Conservation (phyloP, 805 yeast genomes). For the Blastobotrys robertii region DNA sequence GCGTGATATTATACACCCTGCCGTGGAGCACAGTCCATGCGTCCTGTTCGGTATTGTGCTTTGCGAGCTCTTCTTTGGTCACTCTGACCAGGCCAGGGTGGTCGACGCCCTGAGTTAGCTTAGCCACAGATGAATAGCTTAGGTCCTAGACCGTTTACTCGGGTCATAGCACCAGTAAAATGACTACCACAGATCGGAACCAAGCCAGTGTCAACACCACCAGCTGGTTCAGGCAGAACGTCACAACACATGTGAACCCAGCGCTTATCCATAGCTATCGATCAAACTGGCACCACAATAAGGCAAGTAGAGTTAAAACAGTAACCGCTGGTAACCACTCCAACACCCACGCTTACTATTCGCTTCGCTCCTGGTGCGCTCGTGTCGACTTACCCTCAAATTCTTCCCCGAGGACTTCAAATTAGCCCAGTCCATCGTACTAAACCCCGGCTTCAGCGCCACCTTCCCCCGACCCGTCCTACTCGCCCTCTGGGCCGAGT, state of each 20-base stretch:
- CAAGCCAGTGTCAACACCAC: no score
- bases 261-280: no score
- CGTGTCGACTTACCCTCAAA: constrained; percentile 40
- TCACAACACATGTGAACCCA: no score
- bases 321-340: no score
- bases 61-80: constrained; percentile 45
- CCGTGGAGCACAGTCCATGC: constrained; percentile 81
- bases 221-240: no score
- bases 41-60: constrained; percentile 53
- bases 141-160: no score
- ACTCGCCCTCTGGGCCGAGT: constrained; percentile 11
- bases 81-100: constrained; percentile 21
- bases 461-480: constrained; percentile 42
- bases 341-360: constrained; percentile 4
- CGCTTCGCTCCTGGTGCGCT: neutral
- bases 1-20: constrained; percentile 78
- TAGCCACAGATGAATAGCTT: no score
- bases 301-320: no score
- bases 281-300: no score
- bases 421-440: constrained; percentile 81
- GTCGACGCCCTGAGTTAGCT: constrained; percentile 16
- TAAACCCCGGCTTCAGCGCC: constrained; percentile 62
- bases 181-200: no score
- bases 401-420: constrained; percentile 39
- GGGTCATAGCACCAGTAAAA: no score